phyloP scores from a whole-genome alignment of 345 rosid genomes.

The Citrus inodora region DNA sequence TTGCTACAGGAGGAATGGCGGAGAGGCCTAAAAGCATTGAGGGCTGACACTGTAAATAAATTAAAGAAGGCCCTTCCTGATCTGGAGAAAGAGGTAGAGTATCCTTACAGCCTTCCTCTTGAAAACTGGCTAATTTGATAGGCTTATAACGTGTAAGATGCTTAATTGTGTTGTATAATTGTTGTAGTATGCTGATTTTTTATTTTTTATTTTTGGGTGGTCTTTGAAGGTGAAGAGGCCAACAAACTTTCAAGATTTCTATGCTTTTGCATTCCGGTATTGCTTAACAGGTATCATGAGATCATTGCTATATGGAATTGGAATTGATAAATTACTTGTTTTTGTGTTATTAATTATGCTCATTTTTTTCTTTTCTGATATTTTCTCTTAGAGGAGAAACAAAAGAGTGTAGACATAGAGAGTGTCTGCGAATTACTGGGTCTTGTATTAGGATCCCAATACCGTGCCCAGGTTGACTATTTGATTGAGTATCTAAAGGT shows the following conservation, averaged over 20 bases:
- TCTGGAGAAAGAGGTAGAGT: slow-evolving; percentile 80
- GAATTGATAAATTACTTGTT: not conserved
- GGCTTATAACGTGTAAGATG: not conserved
- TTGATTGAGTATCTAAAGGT: slow-evolving; percentile 77
- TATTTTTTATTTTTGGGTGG: slow-evolving; percentile 3
- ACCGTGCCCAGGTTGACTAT: slow-evolving; percentile 68
- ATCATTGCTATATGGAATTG: not conserved
- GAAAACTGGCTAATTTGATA: not conserved
- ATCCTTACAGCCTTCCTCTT: not conserved
- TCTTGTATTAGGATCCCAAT: slow-evolving; percentile 73
- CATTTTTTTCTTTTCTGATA: slow-evolving; percentile 2
- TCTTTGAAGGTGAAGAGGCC: slow-evolving; percentile 62
- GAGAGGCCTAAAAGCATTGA: slow-evolving; percentile 69
- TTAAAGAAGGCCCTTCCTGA: slow-evolving; percentile 70
- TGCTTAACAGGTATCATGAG: slow-evolving; percentile 72
- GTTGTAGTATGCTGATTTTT: slow-evolving; percentile 8
- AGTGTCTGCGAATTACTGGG: slow-evolving; percentile 80
- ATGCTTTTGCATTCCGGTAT: slow-evolving; percentile 79
- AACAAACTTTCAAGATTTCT: slow-evolving; percentile 74
- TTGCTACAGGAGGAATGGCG: slow-evolving; percentile 83
- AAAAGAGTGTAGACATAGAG: slow-evolving; percentile 86
- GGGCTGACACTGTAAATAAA: slow-evolving; percentile 63
- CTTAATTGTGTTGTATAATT: not conserved
- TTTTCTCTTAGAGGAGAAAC: slow-evolving; percentile 74
- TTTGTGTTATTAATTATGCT: not conserved